These are phyloP conservation scores for Candolleomyces aberdarensis DNA, from an alignment of 768 basidiomycete genomes.

Conservation along the genomic window DNA sequence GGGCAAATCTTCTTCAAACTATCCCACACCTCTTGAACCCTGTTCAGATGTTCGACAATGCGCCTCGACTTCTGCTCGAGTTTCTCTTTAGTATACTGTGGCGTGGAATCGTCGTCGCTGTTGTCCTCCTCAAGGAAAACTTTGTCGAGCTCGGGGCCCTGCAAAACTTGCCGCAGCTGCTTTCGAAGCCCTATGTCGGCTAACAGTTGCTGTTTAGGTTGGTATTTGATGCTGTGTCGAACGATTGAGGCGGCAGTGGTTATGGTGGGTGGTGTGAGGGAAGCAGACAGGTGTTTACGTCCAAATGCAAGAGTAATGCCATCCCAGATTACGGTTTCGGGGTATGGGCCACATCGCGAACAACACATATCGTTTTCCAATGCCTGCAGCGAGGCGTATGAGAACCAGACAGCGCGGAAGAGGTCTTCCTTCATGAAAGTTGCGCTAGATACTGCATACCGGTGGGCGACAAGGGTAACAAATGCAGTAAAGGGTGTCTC, in stretches of 20 bases:
- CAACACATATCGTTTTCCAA: constrained; percentile 22
- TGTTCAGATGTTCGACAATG: neutral
- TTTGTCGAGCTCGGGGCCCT: neutral
- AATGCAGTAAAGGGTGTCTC: constrained; percentile 32
- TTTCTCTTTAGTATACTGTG: neutral
- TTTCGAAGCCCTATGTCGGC: constrained; percentile 4
- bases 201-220: constrained; percentile 2
- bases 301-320: constrained; percentile 28
- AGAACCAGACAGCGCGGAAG: constrained; percentile 31
- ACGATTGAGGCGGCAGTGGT: neutral
- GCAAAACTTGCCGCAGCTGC: neutral
- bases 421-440: constrained; percentile 23
- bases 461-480: constrained; percentile 14
- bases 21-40: neutral
- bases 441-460: constrained; percentile 13
- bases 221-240: constrained; percentile 7
- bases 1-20: neutral
- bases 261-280: constrained; percentile 22
- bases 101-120: neutral
- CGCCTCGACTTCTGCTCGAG: neutral
- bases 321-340: constrained; percentile 29
- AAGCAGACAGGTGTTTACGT: constrained; percentile 20
- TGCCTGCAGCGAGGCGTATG: constrained; percentile 19
- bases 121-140: neutral
- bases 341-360: constrained; percentile 21